Conservation (phyloP, 768 basidiomycete species). For the Rhodotorula sphaerocarpa region DNA sequence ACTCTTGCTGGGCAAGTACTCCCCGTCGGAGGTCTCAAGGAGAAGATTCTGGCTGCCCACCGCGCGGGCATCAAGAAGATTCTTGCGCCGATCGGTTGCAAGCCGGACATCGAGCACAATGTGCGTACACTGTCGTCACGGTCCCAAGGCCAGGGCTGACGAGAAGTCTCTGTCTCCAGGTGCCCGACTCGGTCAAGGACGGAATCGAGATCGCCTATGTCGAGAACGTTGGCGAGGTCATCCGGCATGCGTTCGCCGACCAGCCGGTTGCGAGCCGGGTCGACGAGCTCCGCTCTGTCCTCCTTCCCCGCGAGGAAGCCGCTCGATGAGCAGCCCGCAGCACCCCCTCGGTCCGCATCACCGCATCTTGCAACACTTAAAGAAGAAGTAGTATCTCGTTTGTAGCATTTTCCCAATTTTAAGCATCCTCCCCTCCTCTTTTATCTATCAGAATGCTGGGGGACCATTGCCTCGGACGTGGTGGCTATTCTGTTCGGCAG, state of each 20-base stretch:
- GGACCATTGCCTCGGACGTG: too few relatives aligned
- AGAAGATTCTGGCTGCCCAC: constrained; percentile 90
- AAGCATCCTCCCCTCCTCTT: too few relatives aligned
- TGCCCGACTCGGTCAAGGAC: constrained; percentile 81
- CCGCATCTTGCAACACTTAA: too few relatives aligned
- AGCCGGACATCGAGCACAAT: constrained; percentile 92
- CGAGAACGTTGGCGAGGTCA: constrained; percentile 80
- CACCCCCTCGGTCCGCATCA: too few relatives aligned
- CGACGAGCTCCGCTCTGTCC: constrained; percentile 8
- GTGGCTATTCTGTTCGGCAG: too few relatives aligned
- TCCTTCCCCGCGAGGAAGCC: constrained; percentile 22
- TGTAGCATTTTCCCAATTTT: too few relatives aligned
- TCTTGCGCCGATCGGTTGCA: constrained; percentile 75
- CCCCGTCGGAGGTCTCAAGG: constrained; percentile 87
- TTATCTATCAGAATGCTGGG: too few relatives aligned
- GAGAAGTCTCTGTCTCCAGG: too few relatives aligned
- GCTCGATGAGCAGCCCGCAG: background rate
- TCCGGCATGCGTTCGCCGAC: constrained; percentile 67
- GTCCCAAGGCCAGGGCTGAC: too few relatives aligned
- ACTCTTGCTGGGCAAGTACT: constrained; percentile 92
- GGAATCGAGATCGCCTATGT: constrained; percentile 94
- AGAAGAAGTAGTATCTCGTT: too few relatives aligned
- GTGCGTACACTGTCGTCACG: constrained; percentile 50
- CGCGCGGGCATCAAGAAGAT: constrained; percentile 92
- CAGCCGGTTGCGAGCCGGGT: constrained; percentile 16